Evolutionary conservation across 1,284 basidiomycete species (phyloP).

Genomic region (Amylostereum areolatum): DNA sequence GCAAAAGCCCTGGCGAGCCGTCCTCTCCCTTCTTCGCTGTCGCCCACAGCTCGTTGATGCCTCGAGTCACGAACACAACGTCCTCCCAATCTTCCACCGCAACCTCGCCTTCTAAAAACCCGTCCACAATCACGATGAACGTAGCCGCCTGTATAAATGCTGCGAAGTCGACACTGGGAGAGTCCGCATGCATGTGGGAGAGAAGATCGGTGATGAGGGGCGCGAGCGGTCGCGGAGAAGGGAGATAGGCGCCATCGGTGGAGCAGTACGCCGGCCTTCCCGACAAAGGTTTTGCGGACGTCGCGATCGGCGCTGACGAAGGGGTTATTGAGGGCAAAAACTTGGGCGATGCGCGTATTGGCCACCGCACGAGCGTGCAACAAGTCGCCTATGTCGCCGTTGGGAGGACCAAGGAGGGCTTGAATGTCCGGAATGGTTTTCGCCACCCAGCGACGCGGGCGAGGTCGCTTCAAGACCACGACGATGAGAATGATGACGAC

Average conservation of each 20-base stretch:
- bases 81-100: conserved; percentile 23
- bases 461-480: no score
- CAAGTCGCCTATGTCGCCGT: no score
- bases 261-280: conserved; percentile 20
- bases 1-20: conserved; percentile 11
- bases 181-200: conserved; percentile 2
- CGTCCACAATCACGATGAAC: conserved; percentile 34
- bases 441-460: no score
- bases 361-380: conserved; percentile 33
- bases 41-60: conserved; percentile 37
- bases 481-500: conserved; percentile 1
- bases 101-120: conserved; percentile 32
- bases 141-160: conserved; percentile 36
- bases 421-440: no score
- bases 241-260: conserved; percentile 23
- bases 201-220: conserved; percentile 21
- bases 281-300: conserved; percentile 28
- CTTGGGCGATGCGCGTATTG: conserved; percentile 35
- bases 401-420: no score
- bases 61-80: conserved; percentile 25
- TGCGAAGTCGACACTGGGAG: conserved; percentile 23
- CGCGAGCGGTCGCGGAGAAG: conserved; percentile 23
- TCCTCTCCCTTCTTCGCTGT: conserved; percentile 27
- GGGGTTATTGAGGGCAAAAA: conserved; percentile 36
- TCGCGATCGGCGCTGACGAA: conserved; percentile 27